phyloP scores from a whole-genome alignment of 768 basidiomycete genomes.

The Mycena epipterygia region DNA sequence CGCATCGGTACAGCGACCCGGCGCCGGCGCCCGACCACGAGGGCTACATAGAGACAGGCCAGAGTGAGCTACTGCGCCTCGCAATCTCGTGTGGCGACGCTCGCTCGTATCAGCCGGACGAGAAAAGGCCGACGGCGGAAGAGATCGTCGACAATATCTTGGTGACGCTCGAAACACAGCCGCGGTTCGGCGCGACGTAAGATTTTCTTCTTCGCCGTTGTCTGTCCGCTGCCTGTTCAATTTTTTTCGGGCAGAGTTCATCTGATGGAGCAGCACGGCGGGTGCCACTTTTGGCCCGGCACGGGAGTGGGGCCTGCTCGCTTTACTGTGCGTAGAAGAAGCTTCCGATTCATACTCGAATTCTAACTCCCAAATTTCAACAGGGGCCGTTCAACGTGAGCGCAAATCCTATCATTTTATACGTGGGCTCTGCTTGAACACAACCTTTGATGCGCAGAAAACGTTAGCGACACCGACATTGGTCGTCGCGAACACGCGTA shows the following conservation, averaged over 20 bases:
- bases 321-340: constrained; percentile 25
- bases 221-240: not conserved
- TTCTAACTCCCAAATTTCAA: not conserved
- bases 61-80: constrained; percentile 22
- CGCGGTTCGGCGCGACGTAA: constrained; percentile 37
- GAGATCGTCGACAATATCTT: constrained; percentile 31
- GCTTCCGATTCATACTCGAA: not conserved
- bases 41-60: constrained; percentile 29
- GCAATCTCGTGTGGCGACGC: constrained; percentile 35
- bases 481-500: constrained; percentile 30
- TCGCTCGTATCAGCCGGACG: not conserved
- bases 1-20: constrained; percentile 1
- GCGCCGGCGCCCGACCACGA: constrained; percentile 16
- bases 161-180: constrained; percentile 12
- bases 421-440: not conserved
- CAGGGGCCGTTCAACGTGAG: constrained; percentile 36
- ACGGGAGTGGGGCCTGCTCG: constrained; percentile 31
- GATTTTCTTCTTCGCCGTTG: not conserved
- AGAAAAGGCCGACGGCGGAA: constrained; percentile 30
- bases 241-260: constrained; percentile 16
- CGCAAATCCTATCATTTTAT: too few relatives aligned
- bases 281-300: constrained; percentile 35
- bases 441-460: constrained; percentile 10
- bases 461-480: constrained; percentile 31
- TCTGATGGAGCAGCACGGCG: constrained; percentile 38